A percentile compares a stretch with the other conserved stretches of the same genome.
These are phyloP conservation scores for Perkinsus chesapeaki DNA, from an alignment of 169 alveolate species.

Conservation along the genomic window DNA sequence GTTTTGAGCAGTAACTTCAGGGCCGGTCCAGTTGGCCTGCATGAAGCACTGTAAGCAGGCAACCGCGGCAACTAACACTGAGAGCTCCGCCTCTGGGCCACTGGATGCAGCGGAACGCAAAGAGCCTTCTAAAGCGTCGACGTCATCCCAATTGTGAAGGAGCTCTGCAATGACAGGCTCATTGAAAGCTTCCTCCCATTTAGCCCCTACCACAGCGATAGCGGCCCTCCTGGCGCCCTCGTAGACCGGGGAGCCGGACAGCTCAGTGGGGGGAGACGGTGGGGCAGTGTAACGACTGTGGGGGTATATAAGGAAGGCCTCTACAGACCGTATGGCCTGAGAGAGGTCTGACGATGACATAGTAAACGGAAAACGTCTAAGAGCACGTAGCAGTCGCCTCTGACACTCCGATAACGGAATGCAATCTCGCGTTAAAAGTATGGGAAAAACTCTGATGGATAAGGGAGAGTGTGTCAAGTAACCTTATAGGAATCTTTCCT, in stretches of 20 bases:
- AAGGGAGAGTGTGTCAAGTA: no score
- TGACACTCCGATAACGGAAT: not conserved
- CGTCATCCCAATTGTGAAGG: not conserved
- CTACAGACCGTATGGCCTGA: not conserved
- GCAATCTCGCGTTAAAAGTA: no score
- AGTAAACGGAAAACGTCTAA: not conserved
- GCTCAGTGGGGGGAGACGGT: not conserved
- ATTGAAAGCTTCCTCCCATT: not conserved
- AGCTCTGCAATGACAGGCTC: not conserved
- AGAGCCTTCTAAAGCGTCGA: not conserved
- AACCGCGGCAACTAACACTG: not conserved
- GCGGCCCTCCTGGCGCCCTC: not conserved
- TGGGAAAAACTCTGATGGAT: no score
- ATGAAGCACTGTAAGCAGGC: not conserved
- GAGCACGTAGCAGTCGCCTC: not conserved
- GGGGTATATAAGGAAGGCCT: not conserved
- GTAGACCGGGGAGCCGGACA: not conserved
- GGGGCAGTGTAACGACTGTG: not conserved
- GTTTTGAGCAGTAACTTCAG: not conserved
- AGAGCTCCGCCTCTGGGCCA: not conserved
- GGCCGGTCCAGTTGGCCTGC: not conserved
- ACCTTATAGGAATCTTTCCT: no score
- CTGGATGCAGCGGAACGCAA: not conserved
- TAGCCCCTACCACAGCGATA: not conserved
- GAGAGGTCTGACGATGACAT: not conserved